Conservation (phyloP, 2,329 filamentous ascomycete species). For the Thelonectria rubi region DNA sequence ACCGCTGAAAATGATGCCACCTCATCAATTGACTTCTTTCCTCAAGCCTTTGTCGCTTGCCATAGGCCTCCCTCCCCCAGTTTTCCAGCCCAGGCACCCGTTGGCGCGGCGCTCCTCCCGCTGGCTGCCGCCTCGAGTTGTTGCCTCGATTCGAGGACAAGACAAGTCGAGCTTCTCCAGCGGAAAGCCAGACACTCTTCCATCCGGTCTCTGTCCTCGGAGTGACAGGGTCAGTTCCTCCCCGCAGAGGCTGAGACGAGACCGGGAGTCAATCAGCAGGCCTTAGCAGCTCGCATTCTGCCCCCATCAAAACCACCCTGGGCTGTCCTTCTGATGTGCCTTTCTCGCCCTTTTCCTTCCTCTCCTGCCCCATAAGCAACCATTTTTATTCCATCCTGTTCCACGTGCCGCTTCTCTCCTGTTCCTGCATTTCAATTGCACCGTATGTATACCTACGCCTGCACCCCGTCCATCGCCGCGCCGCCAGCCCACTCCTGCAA, state of each 20-base stretch:
- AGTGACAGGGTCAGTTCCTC: slow-evolving; percentile 42
- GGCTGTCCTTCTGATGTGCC: slow-evolving; percentile 37
- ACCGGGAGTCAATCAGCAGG: slow-evolving; percentile 51
- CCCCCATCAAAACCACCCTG: slow-evolving; percentile 35
- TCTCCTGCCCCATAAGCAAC: slow-evolving; percentile 32
- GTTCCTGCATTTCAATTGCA: slow-evolving; percentile 36
- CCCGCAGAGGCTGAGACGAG: slow-evolving; percentile 52
- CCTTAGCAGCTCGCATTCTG: slow-evolving; percentile 41
- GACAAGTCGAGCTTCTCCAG: neutral
- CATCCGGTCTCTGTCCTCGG: too few species aligned
- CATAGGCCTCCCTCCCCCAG: slow-evolving; percentile 1
- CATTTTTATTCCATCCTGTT: slow-evolving; percentile 23
- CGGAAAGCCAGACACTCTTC: neutral
- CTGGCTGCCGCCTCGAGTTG: slow-evolving; percentile 15
- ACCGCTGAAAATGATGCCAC: neutral
- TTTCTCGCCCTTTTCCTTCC: slow-evolving; percentile 19
- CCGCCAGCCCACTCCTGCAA: slow-evolving; percentile 31
- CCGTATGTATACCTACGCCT: slow-evolving; percentile 21
- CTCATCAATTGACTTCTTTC: neutral
- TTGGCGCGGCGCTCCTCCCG: slow-evolving; percentile 42
- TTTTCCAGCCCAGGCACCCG: slow-evolving; percentile 25
- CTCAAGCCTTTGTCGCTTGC: neutral
- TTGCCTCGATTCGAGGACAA: slow-evolving; percentile 18
- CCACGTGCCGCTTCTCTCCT: slow-evolving; percentile 21
- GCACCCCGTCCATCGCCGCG: slow-evolving; percentile 25